Conservation (phyloP, 2,329 filamentous ascomycete species). For the Aurifilum marmelostoma region DNA sequence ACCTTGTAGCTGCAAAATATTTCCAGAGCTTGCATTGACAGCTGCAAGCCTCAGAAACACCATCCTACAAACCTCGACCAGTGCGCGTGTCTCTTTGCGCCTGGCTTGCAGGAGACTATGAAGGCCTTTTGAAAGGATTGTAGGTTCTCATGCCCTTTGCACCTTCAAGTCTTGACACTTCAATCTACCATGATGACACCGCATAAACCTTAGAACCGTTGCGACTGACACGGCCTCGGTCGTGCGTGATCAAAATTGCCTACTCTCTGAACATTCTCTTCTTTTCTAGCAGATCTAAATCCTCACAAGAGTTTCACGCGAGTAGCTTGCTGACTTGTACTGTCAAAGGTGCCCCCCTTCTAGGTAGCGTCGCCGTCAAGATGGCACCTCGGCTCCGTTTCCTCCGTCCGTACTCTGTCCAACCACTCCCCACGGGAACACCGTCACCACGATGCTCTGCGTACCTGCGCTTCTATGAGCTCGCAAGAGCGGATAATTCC, state of each 20-base stretch:
- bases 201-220: constrained; percentile 59
- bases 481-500: constrained; percentile 35
- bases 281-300: constrained; percentile 1
- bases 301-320: neutral
- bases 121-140: neutral
- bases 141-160: constrained; percentile 7
- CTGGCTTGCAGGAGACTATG: neutral
- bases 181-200: constrained; percentile 50
- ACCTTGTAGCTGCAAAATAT: constrained; percentile 16
- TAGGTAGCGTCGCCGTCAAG: constrained; percentile 44
- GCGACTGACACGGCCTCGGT: constrained; percentile 55
- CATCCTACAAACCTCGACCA: neutral
- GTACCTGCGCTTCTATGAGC: constrained; percentile 55
- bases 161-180: neutral
- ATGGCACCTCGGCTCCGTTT: constrained; percentile 50
- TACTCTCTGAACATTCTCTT: constrained; percentile 45
- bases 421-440: constrained; percentile 42
- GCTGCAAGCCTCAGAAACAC: constrained; percentile 2
- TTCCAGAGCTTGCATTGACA: constrained; percentile 15
- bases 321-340: constrained; percentile 32
- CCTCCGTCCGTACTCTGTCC: constrained; percentile 59
- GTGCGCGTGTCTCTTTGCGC: neutral
- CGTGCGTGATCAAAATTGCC: constrained; percentile 59
- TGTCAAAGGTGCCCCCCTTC: constrained; percentile 27
- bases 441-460: constrained; percentile 35